These are phyloP conservation scores for Clathrospora elynae DNA, from an alignment of 2,329 filamentous ascomycete species.

Conservation along the genomic window DNA sequence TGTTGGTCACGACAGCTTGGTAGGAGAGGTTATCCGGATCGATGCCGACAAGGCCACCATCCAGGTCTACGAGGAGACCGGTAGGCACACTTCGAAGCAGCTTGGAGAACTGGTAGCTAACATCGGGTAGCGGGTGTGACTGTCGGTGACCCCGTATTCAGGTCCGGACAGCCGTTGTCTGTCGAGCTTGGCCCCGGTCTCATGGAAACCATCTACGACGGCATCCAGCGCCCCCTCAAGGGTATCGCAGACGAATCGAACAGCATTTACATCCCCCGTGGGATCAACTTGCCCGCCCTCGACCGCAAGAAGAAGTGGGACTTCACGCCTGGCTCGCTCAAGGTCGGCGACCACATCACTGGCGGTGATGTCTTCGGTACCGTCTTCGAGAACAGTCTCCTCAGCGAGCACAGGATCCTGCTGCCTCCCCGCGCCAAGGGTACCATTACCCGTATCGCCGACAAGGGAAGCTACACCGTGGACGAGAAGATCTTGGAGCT, in stretches of 20 bases:
- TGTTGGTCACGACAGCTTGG: slow-evolving; percentile 88
- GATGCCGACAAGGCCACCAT: slow-evolving; percentile 94
- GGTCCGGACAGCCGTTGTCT: slow-evolving; percentile 93
- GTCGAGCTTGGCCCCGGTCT: slow-evolving; percentile 96
- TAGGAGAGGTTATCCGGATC: slow-evolving; percentile 98
- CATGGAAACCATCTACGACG: slow-evolving; percentile 99
- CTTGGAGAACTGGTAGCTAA: slow-evolving; percentile 15
- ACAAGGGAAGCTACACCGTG: slow-evolving; percentile 91
- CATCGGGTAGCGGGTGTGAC: slow-evolving; percentile 80
- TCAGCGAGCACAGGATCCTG: slow-evolving; percentile 91
- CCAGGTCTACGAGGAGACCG: slow-evolving; percentile 98
- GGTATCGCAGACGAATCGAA: slow-evolving; percentile 77
- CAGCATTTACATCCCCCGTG: slow-evolving; percentile 97
- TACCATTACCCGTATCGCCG: slow-evolving; percentile 87
- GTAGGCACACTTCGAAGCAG: slow-evolving; percentile 56
- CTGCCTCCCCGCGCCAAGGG: slow-evolving; percentile 88
- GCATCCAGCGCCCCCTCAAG: slow-evolving; percentile 93
- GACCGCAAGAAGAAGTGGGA: slow-evolving; percentile 95
- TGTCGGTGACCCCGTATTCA: slow-evolving; percentile 87
- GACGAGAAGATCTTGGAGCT: slow-evolving; percentile 92
- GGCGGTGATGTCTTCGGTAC: slow-evolving; percentile 95
- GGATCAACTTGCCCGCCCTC: slow-evolving; percentile 84
- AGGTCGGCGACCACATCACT: slow-evolving; percentile 95
- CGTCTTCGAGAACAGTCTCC: slow-evolving; percentile 94
- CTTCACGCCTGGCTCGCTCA: slow-evolving; percentile 81